Evolutionary conservation across 1,139 yeast species (phyloP), one percentile per base, ranked within the genome.

Genomic region (Hansenula anomala): DNA sequence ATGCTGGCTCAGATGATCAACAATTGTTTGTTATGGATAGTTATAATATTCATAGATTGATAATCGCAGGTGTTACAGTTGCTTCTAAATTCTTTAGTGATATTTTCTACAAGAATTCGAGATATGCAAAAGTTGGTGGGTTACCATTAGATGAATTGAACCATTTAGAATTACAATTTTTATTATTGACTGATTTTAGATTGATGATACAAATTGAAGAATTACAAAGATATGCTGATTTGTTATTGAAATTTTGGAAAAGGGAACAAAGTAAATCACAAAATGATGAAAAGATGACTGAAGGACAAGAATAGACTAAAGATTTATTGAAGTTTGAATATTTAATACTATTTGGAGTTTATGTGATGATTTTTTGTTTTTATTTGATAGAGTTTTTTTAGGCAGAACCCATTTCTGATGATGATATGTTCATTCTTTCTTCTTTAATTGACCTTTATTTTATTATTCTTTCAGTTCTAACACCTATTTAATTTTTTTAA

Each of bases 41-140:
- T 45, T 92, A 85, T 63, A 92, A 92, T 60, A 89, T 92, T 48
- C 99, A 92, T 63, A 73, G 99, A 46, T 72, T 92, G 44, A 87
- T 92, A 39, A 92, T 92, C 34, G 86, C 96, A n/a, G 98, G 97
- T 10, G 85, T 94, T 40, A 92, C 98, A 0, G 97, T 92, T 18
- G 88, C 96, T 19, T 85, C 96, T 32, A 92, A 92, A 65, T 94
- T 92, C 61, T 90, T 90, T 61, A 83, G 95, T 51, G 99, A 92
- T 63, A 89, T 92, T 38, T 94, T 92, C 59, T 92, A 94, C 71
- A 92, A 94, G 57, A 92, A 94, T 62, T 81, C 95, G 39, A 75
- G 99, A 47, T 92, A 94, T 60, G 97, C 98, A 19, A 88, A 92
- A 61, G 97, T 92, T 30, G 98, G 99, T 9, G 99, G 99, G 2